Base-by-base conservation (phyloP, 441 rosid species). In the Erodium texanum region DNA sequence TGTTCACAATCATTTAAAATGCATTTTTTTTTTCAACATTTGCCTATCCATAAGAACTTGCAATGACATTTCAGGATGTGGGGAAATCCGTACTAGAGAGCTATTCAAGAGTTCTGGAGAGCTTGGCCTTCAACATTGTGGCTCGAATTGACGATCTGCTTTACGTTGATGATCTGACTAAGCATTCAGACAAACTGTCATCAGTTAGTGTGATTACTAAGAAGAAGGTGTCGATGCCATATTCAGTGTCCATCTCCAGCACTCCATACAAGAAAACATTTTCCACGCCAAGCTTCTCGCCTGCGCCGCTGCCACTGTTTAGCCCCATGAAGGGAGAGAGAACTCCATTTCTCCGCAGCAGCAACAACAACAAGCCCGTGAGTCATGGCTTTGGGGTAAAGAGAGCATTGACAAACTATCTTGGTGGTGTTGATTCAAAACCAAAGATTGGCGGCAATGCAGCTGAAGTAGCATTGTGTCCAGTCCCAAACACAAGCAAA, bases 41-140 rank as follows among this genome's bases (percentile, higher is more conserved):
- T 43, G 15, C 23, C 23, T 16, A 62, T 16, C 19, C 5, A 50
- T 50, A 7, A 50, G n/a, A 50, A n/a, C 19, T 52, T 27, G 38
- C 29, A 50, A 11, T 48, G 20, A n/a, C 24, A 27, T 18, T 15
- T 41, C 10, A 95, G 99, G 99, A 95, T 83, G 88, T 92, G 6
- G 99, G 99, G n/a, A 95, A 95, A 78, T 92, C 99, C 68, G 89
- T 95, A 56, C 59, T 95, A 65, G 98, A 95, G 86, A 86, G 96
- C 84, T 95, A 92, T 77, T 90, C 99, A 0, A 81, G 99, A 75
- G 97, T 95, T 48, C 77, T 95, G 71, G 99, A 95, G 82, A 89
- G 99, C 78, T 80, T 92, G 67, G 98, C 98, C 6, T 95, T 86
- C 76, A 95, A 95, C 67, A 87, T 92, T 0, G 85, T 90, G 0